Base-by-base conservation (phyloP, 257 asterid species). In the Anisodus tanguticus region DNA sequence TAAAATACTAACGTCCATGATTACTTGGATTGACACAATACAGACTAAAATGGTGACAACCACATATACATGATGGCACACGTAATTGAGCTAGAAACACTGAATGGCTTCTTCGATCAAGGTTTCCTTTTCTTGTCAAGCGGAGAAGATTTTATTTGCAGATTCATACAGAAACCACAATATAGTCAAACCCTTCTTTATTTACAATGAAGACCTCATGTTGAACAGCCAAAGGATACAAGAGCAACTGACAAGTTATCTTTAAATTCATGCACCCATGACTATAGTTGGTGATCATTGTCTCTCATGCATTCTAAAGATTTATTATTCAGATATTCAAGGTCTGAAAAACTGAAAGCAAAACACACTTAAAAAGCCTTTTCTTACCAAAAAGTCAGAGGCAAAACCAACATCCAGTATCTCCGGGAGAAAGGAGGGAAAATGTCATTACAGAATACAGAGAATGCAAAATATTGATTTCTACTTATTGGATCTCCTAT, bases 271-370 rank as follows among this genome's bases (percentile, higher is more conserved):
- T 53, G 64, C 49, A 77, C 63, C 63, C 26, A 76, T 51, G 16
- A 49, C 26, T 49, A 6, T 11, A 76, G 81, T 76, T 51, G 62
- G 11, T 22, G 81, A 49, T 58, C 59, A 45, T 15, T 0, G 11
- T 72, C 80, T 45, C 79, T 10, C 80, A 19, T 72, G 39, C 41
- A 47, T 72, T n/a, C n/a, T 26, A 72, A 72, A 5, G 6, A 72
- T 47, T 72, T 19, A 72, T 45, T 47, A 9, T 72, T 72, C 41
- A 72, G 41, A 19, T 72, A 47, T 47, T 19, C 80, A 45, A 45
- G 37, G 80, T 26, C 39, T 72, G 58, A 19, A 72, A 41, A 72
- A 31, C 39, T 72, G 59, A 19, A 72, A 72, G 59, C 1, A 45
- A 47, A 47, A n/a, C 9, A 72, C 4, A 31, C 41, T 1, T 72